phyloP scores from a whole-genome alignment of 1,284 basidiomycete genomes.

The Anthracocystis setariae region DNA sequence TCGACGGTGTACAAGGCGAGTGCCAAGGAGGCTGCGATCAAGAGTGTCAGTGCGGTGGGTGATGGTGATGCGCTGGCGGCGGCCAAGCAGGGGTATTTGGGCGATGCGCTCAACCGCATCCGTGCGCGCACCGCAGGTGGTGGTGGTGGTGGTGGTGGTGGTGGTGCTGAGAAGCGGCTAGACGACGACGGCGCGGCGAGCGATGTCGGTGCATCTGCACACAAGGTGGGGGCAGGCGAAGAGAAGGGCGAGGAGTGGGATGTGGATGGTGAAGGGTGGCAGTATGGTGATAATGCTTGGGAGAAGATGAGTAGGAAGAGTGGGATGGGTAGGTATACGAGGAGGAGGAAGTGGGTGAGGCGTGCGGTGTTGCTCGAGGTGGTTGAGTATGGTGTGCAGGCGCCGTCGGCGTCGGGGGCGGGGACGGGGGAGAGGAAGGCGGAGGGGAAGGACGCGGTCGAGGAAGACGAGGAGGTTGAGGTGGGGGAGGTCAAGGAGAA shows the following conservation, averaged over 20 bases:
- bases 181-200: constrained; percentile 14
- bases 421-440: background rate
- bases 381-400: constrained; percentile 54
- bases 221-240: constrained; percentile 5
- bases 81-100: constrained; percentile 46
- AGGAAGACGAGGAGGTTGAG: constrained; percentile 1
- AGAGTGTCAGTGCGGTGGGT: constrained; percentile 15
- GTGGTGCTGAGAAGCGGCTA: background rate
- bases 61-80: constrained; percentile 34
- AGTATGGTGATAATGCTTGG: constrained; percentile 97
- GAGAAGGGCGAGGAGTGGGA: constrained; percentile 32
- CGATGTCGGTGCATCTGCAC: constrained; percentile 32
- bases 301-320: constrained; percentile 79
- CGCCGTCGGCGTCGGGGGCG: constrained; percentile 2
- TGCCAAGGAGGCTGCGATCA: constrained; percentile 44
- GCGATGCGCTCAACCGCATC: constrained; percentile 43
- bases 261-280: constrained; percentile 90
- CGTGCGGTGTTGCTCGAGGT: constrained; percentile 67
- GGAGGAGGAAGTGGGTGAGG: constrained; percentile 68
- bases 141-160: too few relatives aligned
- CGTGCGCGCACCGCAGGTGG: constrained; percentile 16
- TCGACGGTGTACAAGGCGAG: constrained; percentile 31
- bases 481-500: constrained; percentile 7
- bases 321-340: constrained; percentile 78
- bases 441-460: background rate